Evolutionary conservation across 805 yeast genomes (phyloP), one percentile per base, ranked within the genome.

Genomic region (Wickerhamomyces silvicola): DNA sequence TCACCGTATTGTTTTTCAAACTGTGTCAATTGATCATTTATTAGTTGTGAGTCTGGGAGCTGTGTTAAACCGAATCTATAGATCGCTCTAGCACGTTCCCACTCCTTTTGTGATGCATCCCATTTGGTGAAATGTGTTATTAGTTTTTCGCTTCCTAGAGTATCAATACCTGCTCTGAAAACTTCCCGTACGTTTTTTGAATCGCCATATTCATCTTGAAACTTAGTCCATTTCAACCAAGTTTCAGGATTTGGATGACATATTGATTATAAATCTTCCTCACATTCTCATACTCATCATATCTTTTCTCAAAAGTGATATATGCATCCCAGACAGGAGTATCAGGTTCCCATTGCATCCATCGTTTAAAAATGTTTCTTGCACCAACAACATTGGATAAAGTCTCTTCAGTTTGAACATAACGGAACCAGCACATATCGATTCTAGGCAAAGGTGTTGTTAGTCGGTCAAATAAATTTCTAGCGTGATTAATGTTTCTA

Each of bases 381-480:
- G 80, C 80, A 7, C 79, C 78, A 5, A 61, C 52, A 24, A 73
- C 59, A 48, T 85, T 76, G 24, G 76, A 78, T 17, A 86, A 57
- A 1, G 81, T 69, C 56, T 87, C 97, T 55, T 87, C 97, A 12
- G 88, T 70, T 28, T 81, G 78, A 7, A 83, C 78, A 48, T 85
- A 87, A 38, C 77, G 68, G 50, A 73, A 83, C 97, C 97, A 90
- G 14, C 90, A 59, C 52, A 88, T 88, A 46, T 81, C 88, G 4
- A 81, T 77, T 17, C 84, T 64, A 0, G 97, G 97, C 17, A 88
- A 60, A 0, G 75, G 55, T 2, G 76, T 69, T 0, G 82, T 77
- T 1, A 86, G 94, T 26, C 97, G 62, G 32, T 86, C 87, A 19
- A 90, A 60, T 18, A 92, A 46, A 50, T 90, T 88, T 43, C 95